A percentile compares a stretch with the other conserved stretches of the same genome.
Evolutionary conservation across 2,329 filamentous ascomycete genomes (phyloP).

Genomic region (Rhinocladiella similis): DNA sequence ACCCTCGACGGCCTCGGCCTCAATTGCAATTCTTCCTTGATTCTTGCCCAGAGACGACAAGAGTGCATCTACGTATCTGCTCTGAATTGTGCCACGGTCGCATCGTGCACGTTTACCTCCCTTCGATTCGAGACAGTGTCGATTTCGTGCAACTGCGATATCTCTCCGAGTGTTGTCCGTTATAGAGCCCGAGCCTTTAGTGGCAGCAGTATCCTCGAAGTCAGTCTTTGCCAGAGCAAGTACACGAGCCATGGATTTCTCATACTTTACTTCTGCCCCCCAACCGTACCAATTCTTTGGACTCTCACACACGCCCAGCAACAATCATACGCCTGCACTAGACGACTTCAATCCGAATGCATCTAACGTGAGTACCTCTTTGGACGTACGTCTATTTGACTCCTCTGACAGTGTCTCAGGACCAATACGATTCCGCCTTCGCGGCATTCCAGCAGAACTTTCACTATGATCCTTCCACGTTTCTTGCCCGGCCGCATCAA

Average conservation of each 20-base stretch:
- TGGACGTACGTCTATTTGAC: constrained; percentile 24
- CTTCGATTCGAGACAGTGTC: too few species aligned
- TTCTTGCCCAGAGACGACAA: too few species aligned
- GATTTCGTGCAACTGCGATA: too few species aligned
- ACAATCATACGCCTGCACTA: constrained; percentile 38
- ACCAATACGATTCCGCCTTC: constrained; percentile 40
- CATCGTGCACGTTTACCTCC: too few species aligned
- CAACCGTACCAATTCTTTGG: constrained; percentile 50
- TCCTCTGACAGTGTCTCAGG: constrained; percentile 22
- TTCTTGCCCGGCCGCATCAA: constrained; percentile 31
- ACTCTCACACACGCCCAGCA: constrained; percentile 41
- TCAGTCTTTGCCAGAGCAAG: too few species aligned
- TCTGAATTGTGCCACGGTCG: too few species aligned
- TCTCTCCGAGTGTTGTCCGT: too few species aligned
- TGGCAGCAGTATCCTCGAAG: too few species aligned
- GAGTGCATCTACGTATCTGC: too few species aligned
- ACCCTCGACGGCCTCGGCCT: background rate
- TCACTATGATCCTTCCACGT: constrained; percentile 37
- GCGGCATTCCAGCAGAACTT: constrained; percentile 41
- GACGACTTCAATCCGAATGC: constrained; percentile 49
- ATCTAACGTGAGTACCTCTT: constrained; percentile 37
- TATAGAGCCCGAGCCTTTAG: too few species aligned
- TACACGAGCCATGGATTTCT: constrained; percentile 54
- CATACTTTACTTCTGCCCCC: constrained; percentile 49
- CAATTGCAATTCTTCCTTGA: background rate